phyloP scores from a whole-genome alignment of 495 filamentous ascomycete genomes.

The Penicillium lividum region DNA sequence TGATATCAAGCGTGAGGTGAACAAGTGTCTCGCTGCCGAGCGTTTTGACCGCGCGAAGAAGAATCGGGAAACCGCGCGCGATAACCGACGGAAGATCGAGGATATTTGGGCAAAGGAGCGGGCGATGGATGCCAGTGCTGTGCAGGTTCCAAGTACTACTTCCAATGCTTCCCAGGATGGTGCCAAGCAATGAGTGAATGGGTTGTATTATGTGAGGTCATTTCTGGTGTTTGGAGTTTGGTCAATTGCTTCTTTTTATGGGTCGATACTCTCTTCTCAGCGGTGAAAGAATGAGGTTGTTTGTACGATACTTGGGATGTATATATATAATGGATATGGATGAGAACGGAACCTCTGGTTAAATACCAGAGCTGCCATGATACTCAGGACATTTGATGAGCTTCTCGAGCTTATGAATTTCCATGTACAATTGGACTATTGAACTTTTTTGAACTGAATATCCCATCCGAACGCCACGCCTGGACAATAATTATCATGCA shows the following conservation, averaged over 20 bases:
- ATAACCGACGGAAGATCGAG: constrained; percentile 67
- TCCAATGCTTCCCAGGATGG: constrained; percentile 8
- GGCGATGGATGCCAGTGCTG: constrained; percentile 19
- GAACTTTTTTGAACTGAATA: constrained; percentile 27
- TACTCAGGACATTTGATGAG: background rate
- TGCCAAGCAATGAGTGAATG: constrained; percentile 21
- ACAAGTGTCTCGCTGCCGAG: constrained; percentile 77
- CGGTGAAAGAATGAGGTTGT: background rate
- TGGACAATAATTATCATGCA: constrained; percentile 22
- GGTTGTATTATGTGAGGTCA: constrained; percentile 6
- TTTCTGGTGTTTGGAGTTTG: constrained; percentile 19
- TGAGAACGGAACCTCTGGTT: background rate
- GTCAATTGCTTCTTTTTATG: constrained; percentile 11
- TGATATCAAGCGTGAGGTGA: constrained; percentile 76
- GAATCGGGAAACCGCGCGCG: constrained; percentile 73
- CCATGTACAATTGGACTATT: constrained; percentile 11
- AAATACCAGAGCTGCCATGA: background rate
- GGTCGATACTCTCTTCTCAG: constrained; percentile 20
- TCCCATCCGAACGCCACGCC: constrained; percentile 40
- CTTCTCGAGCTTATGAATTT: background rate
- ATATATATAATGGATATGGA: constrained; percentile 9
- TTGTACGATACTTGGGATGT: constrained; percentile 23
- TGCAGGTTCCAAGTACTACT: constrained; percentile 2
- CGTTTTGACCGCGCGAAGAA: constrained; percentile 69
- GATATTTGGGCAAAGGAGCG: constrained; percentile 71